These are phyloP conservation scores for Beverwykella pulmonaria DNA, from an alignment of 495 filamentous ascomycete species.

Conservation along the genomic window DNA sequence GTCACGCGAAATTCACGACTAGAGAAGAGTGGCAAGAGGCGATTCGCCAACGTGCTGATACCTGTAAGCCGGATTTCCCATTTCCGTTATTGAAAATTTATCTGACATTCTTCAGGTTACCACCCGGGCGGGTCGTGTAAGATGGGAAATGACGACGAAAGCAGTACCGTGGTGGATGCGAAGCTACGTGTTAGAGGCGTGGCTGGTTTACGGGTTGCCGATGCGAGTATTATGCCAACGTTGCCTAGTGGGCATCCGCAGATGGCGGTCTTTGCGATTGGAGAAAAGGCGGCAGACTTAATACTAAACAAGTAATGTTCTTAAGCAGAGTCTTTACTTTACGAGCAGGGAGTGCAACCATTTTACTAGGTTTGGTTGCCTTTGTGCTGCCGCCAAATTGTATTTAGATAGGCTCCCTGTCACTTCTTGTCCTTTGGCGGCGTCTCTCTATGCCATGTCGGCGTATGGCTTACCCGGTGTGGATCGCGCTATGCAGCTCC, in stretches of 20 bases:
- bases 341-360: too few relatives aligned
- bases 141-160: constrained; percentile 20
- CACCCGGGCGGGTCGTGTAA: constrained; percentile 26
- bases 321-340: too few relatives aligned
- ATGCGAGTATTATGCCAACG: constrained; percentile 57
- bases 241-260: constrained; percentile 60
- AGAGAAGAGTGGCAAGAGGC: constrained; percentile 55
- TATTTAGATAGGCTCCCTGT: too few relatives aligned
- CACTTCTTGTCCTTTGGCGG: too few relatives aligned
- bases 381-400: too few relatives aligned
- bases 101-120: too few relatives aligned
- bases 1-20: constrained; percentile 52
- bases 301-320: too few relatives aligned
- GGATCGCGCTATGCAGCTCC: constrained; percentile 86
- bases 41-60: constrained; percentile 57
- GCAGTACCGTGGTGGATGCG: constrained; percentile 18
- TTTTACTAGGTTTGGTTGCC: too few relatives aligned
- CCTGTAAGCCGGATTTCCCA: too few relatives aligned
- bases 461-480: constrained; percentile 88
- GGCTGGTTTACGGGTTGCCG: constrained; percentile 19
- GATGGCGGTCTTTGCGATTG: constrained; percentile 63
- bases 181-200: constrained; percentile 26
- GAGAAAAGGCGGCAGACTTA: constrained; percentile 63
- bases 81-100: too few relatives aligned
- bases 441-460: constrained; percentile 95